Conservation (phyloP, 768 basidiomycete species). For the Hypsizygus marmoreus region DNA sequence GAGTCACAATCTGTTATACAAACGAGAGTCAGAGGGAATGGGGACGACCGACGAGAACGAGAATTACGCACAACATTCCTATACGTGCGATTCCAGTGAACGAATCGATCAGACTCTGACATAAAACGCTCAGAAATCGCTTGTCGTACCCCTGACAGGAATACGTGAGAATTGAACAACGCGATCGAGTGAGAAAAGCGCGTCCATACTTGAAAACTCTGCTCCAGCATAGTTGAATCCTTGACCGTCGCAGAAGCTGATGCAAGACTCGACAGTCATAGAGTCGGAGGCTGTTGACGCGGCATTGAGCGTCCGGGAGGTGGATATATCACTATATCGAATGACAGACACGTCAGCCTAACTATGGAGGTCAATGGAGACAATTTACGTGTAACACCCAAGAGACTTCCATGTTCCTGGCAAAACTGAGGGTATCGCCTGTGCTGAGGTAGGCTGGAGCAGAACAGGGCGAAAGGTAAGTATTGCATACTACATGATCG, state of each 20-base stretch:
- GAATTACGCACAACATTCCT: slow-evolving; percentile 43
- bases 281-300: slow-evolving; percentile 42
- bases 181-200: background rate
- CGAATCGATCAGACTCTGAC: slow-evolving; percentile 2
- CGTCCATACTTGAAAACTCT: slow-evolving; percentile 54
- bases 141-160: slow-evolving; percentile 15
- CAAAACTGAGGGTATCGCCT: slow-evolving; percentile 32
- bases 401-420: slow-evolving; percentile 46
- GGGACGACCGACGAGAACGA: background rate
- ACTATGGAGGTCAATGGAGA: background rate
- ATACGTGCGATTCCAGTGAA: background rate
- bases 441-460: too few species aligned
- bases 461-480: too few species aligned
- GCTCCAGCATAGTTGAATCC: slow-evolving; percentile 60
- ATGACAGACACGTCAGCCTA: background rate
- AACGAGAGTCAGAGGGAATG: background rate
- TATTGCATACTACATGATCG: too few species aligned
- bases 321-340: slow-evolving; percentile 35
- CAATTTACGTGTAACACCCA: slow-evolving; percentile 52
- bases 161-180: slow-evolving; percentile 2
- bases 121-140: background rate
- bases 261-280: slow-evolving; percentile 55
- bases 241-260: slow-evolving; percentile 34
- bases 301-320: slow-evolving; percentile 54
- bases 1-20: slow-evolving; percentile 57